Evolutionary conservation across 345 rosid genomes (phyloP), one percentile per base, ranked within the genome.

Genomic region (Psidium guajava): DNA sequence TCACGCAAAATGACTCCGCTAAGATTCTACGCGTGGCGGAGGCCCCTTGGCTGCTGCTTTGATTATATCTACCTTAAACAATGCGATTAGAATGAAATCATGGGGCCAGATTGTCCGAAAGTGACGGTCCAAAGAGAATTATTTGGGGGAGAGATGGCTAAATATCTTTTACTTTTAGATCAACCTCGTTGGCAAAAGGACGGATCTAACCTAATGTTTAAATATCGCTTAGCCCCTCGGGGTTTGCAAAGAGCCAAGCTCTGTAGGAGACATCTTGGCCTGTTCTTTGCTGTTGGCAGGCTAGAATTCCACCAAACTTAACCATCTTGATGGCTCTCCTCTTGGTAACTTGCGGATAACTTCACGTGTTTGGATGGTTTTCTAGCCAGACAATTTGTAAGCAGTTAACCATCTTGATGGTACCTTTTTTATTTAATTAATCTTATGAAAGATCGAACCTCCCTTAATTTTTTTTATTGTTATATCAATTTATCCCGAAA

Each of bases 361-460:
- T 32, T 32, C 12, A 16, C 24, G 44, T 20, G 24, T 64, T 32
- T 64, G 75, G 75, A 64, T 64, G 24, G 75, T 32, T 64, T 32
- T 32, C 44, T 32, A 32, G 4, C 77, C 24, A 1, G 77, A 18
- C 2, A 18, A 32, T 64, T 22, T 0, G 44, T 2, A 4, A 10
- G 24, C 24, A 16, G 44, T 64, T 49, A 49, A 49, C 12, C 51
- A 10, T 49, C 51, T 49, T 49, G 51, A 49, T 49, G 51, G 44
- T 16, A 32, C 11, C 51, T 49, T 3, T 8, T 64, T 14, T 0
- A 5, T 64, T 14, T 0, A 5, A 16, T 6, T 16, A 3, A 18
- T 32, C 16, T 64, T 16, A 32, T 32, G 36, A 64, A 3, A 32
- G 0, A 64, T 8, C 1, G 24, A 16, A 16, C 6, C 6, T 5